phyloP scores from a whole-genome alignment of 1,284 basidiomycete genomes.

The Leccinum pachyderme region DNA sequence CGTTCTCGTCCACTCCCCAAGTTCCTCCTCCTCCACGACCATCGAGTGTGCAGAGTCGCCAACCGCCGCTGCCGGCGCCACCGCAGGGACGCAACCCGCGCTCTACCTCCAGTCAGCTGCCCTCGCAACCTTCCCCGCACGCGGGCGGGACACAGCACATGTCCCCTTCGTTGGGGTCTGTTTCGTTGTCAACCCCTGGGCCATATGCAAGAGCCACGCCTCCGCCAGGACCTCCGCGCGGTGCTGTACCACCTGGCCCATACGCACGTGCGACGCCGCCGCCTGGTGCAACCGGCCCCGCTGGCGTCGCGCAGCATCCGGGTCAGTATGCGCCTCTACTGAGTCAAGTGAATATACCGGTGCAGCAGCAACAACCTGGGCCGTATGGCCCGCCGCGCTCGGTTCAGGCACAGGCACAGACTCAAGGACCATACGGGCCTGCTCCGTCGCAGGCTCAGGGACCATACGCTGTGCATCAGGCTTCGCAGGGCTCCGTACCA shows the following conservation, averaged over 20 bases:
- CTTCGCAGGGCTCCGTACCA: conserved; percentile 5
- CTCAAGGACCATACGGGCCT: conserved; percentile 21
- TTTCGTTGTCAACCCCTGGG: conserved; percentile 27
- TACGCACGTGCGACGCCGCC: conserved; percentile 45
- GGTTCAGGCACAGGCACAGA: conserved; percentile 11
- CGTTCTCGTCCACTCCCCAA: conserved; percentile 36
- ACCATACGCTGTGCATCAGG: conserved; percentile 28
- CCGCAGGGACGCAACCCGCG: conserved; percentile 44
- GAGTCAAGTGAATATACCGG: conserved; percentile 22
- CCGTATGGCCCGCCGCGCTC: conserved; percentile 35
- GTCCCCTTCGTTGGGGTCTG: conserved; percentile 34
- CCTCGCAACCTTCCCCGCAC: conserved; percentile 35
- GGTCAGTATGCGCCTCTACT: conserved; percentile 35
- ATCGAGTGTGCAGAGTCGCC: conserved; percentile 54
- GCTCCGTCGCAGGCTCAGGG: conserved; percentile 19
- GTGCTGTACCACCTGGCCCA: conserved; percentile 29
- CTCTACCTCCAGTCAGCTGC: conserved; percentile 40
- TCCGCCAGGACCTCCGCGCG: conserved; percentile 37
- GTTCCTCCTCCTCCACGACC: conserved; percentile 62
- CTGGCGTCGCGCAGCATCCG: conserved; percentile 25
- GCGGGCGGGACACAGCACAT: conserved; percentile 45
- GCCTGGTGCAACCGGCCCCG: conserved; percentile 34
- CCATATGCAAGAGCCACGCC: conserved; percentile 42
- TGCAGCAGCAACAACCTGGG: conserved; percentile 35
- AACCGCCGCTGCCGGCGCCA: conserved; percentile 40